Evolutionary conservation across 768 basidiomycete genomes (phyloP), one percentile per base, ranked within the genome.

Genomic region (Rhizopogon vulgaris): DNA sequence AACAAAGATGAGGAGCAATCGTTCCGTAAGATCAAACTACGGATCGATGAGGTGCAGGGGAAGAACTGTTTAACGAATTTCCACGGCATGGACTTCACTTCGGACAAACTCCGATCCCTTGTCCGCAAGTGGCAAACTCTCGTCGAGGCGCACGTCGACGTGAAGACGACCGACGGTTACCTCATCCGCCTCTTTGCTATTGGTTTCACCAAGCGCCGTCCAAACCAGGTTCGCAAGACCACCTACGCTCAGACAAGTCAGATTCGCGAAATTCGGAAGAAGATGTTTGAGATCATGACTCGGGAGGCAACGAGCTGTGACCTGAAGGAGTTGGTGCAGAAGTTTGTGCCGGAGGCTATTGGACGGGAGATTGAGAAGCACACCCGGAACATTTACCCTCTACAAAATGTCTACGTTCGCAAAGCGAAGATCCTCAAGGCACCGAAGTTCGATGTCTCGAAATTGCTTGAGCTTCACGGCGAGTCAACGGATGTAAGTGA

Each of bases 31-130:
- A 94, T 99, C 71, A 94, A 94, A 78, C 85, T 99, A 71, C 90
- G 94, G 67, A 82, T 98, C 66, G 94, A 97, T 69, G 91, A 94
- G 66, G 79, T 92, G 54, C 88, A 96, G 76, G 96, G 96, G 77
- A 95, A 94, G 80, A 96, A 93, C 80, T 96, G 94, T 80, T 82
- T 98, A 51, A 98, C 96, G 71, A 95, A 94, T 75, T 99, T 99
- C 90, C 90, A 95, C 74, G 96, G 96, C 71, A 98, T 99, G 95
- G 92, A 95, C 78, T 97, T 99, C 78, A 98, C 96, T 56, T 96
- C 95, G 53, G 96, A 99, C 85, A 98, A 98, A 76, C 87, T 98
- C 60, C 94, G 96, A 52, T 98, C 96, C 47, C 94, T 99, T 67
- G 96, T 99, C 63, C 91, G 95, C 72, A 99, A 98, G 77, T 99